Percentiles rank a stretch among this genome's conserved stretches.
Evolutionary conservation across 2,329 filamentous ascomycete genomes (phyloP).

Genomic region (Cadophora malorum): DNA sequence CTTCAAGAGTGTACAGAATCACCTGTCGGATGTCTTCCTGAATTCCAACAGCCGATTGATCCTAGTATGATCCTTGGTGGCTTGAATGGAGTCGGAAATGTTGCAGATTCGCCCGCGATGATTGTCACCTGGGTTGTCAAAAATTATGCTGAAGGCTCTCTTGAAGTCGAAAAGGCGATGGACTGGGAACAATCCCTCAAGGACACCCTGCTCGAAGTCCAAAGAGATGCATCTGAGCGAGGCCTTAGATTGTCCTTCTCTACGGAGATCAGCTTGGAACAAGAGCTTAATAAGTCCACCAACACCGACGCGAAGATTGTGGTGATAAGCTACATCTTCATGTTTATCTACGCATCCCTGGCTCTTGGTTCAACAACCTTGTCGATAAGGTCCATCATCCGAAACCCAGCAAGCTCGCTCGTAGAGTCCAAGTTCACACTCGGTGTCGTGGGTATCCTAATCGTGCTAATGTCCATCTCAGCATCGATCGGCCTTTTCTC

Average conservation of each 20-base stretch:
- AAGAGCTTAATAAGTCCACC: conserved; percentile 96
- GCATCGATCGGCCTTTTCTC: conserved; percentile 96
- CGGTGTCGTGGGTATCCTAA: conserved; percentile 91
- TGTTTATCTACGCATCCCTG: conserved; percentile 97
- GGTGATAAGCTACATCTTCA: conserved; percentile 94
- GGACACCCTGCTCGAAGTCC: conserved; percentile 74
- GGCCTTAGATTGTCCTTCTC: conserved; percentile 92
- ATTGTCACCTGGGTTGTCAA: conserved; percentile 95
- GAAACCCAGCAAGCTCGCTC: conserved; percentile 81
- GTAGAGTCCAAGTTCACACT: conserved; percentile 97
- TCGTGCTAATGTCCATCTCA: conserved; percentile 96
- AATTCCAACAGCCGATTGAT: conserved; percentile 87
- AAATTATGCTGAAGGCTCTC: conserved; percentile 78
- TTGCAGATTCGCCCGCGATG: conserved; percentile 78
- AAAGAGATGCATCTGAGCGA: conserved; percentile 77
- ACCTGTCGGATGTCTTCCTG: conserved; percentile 84
- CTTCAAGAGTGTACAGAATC: conserved; percentile 77
- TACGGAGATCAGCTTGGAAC: conserved; percentile 91
- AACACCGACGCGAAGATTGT: conserved; percentile 99
- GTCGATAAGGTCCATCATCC: conserved; percentile 76
- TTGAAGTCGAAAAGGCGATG: conserved; percentile 74
- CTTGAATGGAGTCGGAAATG: conserved; percentile 67
- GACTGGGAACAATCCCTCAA: conserved; percentile 89
- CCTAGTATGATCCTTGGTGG: conserved; percentile 87
- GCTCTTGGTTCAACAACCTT: conserved; percentile 89